Conservation (phyloP, 371 early-diverging fungal genomes). For the Nematocida parisii region DNA sequence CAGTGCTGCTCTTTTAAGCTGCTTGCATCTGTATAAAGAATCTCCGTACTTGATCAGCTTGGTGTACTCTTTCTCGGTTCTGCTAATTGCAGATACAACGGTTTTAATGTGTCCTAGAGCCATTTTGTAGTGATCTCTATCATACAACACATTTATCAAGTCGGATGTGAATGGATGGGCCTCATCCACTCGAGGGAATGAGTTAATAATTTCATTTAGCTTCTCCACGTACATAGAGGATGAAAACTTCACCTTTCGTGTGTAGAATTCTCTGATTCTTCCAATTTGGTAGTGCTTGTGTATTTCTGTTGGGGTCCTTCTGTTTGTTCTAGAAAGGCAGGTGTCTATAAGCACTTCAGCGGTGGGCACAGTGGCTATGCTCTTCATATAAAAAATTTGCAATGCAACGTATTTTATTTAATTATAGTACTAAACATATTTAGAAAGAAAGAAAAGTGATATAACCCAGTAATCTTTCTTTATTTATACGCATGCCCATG, state of each 20-base stretch:
- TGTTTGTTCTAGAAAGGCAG: conserved; percentile 92
- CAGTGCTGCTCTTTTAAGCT: conserved; percentile 94
- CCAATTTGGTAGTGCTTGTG: conserved; percentile 88
- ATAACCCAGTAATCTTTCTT: no score
- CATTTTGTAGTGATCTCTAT: conserved; percentile 99
- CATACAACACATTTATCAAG: conserved; percentile 98
- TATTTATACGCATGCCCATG: no score
- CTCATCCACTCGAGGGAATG: conserved; percentile 98
- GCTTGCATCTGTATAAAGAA: conserved; percentile 96
- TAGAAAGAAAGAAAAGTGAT: not conserved
- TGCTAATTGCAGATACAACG: conserved; percentile 85
- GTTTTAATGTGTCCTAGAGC: conserved; percentile 97
- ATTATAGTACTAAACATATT: not conserved
- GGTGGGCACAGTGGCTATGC: conserved; percentile 89
- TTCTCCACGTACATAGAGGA: conserved; percentile 86
- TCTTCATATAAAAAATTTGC: conserved; percentile 74
- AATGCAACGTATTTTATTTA: conserved; percentile 27
- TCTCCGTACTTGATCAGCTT: conserved; percentile 97
- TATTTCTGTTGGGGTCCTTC: conserved; percentile 97
- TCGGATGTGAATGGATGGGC: conserved; percentile 99
- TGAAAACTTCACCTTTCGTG: conserved; percentile 98
- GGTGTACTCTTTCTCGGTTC: conserved; percentile 91
- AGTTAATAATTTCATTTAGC: conserved; percentile 81
- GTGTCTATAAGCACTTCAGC: conserved; percentile 92
- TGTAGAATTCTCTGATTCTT: conserved; percentile 95